Base-by-base conservation (phyloP, 2,329 filamentous ascomycete genomes). In the Penicillium sp. region DNA sequence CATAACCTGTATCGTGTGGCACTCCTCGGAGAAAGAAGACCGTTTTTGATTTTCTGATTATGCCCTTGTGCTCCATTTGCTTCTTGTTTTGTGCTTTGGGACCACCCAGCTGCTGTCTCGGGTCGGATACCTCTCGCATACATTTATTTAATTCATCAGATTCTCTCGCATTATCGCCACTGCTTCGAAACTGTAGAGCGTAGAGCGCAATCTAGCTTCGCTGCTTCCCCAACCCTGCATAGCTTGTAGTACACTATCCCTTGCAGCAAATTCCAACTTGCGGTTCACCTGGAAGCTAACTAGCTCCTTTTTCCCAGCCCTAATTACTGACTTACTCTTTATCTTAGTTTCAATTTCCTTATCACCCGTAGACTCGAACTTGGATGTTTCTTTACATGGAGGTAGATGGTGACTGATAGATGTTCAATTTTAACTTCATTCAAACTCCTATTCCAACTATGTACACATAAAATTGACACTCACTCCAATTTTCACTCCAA, bases 21-120 rank as follows among this genome's bases (percentile, higher is more conserved):
- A 69, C 60, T 46, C 64, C 63, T 69, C 67, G 63, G 68, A 69
- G 67, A 66, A 66, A 67, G 65, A 72, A 71, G 68, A 69, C 58
- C 67, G 62, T 64, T 65, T 65, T 65, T 64, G 13, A 21, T 21
- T 21, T 31, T 25, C 31, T 48, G 19, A 9, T 23, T 17, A 10
- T 35, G 3, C 12, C 21, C 4, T 38, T 46, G 37, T 23, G n/a
- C 35, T 46, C 21, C 45, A 12, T 37, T 2, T 21, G 23, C 2
- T 38, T 33, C 13, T 37, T 56, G 23, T 17, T 27, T n/a, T 23
- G 43, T 60, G 64, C 57, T 56, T 48, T 48, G 37, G 54, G 58
- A 54, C 46, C 38, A n/a, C 38, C 43, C 38, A 60, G 62, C 56
- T 66, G 60, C 58, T 45, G 59, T 43, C 61, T 62, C 10, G 25